Base-by-base conservation (phyloP, 2,329 filamentous ascomycete species). In the Tricladium varicosporioides region DNA sequence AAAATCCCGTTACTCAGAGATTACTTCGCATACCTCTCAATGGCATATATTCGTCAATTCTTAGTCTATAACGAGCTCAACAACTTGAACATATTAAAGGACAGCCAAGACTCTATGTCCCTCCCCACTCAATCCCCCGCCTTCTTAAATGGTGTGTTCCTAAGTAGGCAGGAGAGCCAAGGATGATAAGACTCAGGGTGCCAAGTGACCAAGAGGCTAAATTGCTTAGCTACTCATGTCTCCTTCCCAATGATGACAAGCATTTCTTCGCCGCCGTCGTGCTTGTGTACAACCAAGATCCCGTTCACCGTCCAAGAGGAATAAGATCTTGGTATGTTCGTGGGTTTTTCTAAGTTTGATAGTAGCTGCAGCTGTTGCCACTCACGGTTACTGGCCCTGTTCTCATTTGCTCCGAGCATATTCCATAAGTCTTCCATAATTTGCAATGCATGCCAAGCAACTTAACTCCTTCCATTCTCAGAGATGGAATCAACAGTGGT, bases 381-480 rank as follows among this genome's bases (percentile, higher is more conserved):
- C 22, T 27, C 22, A 27, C 22, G 22, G 22, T 27, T 3, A 27
- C 7, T 3, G 7, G 22, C 22, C 22, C 3, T 27, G 22, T 27
- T 42, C 9, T 42, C 22, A 15, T 51, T 31, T 11, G 45, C 15
- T 22, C 27, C 14, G 45, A 48, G 42, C 11, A 18, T n/a, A 42
- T 32, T 16, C 4, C 18, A 11, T 4, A 42, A 51, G 11, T 43
- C 18, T 14, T 43, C 48, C 40, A 14, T 42, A 16, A 32, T 33
- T 36, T 48, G 16, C 16, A 9, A 16, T 44, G 46, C 14, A 43
- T 52, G 54, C 58, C 58, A 48, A 60, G 51, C 32, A 43, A 33
- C 58, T 60, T 60, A 22, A 32, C 46, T 54, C 58, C 48, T 60
- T 57, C 58, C 54, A n/a, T 60, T 60, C 54, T 49, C n/a, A 52